These are phyloP conservation scores for Candida piceae DNA, from an alignment of 805 yeast genomes.

Conservation along the genomic window DNA sequence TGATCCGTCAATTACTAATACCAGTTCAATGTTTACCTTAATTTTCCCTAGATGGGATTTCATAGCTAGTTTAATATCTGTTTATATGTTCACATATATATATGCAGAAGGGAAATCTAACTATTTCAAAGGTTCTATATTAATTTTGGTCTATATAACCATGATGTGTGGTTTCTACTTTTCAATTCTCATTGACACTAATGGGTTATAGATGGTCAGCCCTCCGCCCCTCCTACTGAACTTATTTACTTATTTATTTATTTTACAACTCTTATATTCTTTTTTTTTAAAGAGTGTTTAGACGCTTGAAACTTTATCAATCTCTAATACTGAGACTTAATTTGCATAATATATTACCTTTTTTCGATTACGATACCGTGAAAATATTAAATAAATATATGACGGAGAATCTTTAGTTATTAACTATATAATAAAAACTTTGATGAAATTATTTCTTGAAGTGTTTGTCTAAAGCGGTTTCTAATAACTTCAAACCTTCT, in stretches of 20 bases:
- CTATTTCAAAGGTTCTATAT: constrained; percentile 90
- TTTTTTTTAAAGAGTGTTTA: too few species aligned
- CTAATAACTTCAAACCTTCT: constrained; percentile 70
- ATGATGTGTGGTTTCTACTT: constrained; percentile 79
- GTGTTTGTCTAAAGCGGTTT: constrained; percentile 42
- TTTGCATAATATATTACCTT: too few species aligned
- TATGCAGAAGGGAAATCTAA: constrained; percentile 97
- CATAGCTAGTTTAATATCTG: constrained; percentile 77
- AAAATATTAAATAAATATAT: too few species aligned
- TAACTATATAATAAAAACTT: too few species aligned
- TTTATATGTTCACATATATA: constrained; percentile 84
- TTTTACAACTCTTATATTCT: too few species aligned
- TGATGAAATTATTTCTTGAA: constrained; percentile 7
- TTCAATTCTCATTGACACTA: constrained; percentile 36
- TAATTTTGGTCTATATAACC: constrained; percentile 72
- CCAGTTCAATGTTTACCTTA: constrained; percentile 60
- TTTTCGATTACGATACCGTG: too few species aligned
- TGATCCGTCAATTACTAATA: constrained; percentile 27
- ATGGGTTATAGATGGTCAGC: constrained; percentile 12
- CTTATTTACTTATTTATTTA: too few species aligned
- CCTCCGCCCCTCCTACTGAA: too few species aligned
- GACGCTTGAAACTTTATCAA: too few species aligned
- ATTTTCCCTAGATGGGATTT: constrained; percentile 96
- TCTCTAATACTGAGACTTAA: too few species aligned
- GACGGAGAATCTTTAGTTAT: too few species aligned